phyloP scores from a whole-genome alignment of 106 monocot species.

The Allium fistulosum region DNA sequence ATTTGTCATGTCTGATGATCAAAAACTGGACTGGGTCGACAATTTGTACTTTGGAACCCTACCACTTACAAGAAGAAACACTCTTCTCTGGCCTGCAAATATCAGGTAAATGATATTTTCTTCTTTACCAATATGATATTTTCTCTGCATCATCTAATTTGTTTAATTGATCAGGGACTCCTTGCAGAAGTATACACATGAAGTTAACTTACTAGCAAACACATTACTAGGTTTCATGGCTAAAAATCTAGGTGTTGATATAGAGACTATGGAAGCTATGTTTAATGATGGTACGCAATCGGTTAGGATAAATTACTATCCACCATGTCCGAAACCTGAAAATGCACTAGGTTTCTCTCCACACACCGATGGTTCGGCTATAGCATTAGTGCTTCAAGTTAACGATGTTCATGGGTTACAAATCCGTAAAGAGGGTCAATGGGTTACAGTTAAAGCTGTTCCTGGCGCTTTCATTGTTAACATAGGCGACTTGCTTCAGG shows the following conservation, averaged over 20 bases:
- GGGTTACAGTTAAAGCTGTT: background rate
- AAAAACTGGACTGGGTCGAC: slow-evolving; percentile 27
- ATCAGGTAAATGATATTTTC: no score
- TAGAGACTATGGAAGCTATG: background rate
- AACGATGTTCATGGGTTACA: background rate
- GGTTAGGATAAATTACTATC: background rate
- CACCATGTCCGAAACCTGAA: background rate
- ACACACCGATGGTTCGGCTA: background rate
- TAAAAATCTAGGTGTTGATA: background rate
- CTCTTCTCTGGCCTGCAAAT: slow-evolving; percentile 11
- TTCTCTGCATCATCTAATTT: no score
- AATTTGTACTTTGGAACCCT: slow-evolving; percentile 1
- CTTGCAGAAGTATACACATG: background rate
- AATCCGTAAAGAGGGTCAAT: background rate
- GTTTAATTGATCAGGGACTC: background rate
- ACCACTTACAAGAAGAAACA: slow-evolving; percentile 8
- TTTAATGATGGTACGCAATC: background rate
- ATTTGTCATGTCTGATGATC: slow-evolving; percentile 16
- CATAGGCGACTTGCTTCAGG: slow-evolving; percentile 45
- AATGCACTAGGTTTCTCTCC: background rate
- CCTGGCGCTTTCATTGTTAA: slow-evolving; percentile 18
- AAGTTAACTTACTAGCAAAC: background rate
- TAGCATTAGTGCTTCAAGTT: background rate
- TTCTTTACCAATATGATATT: no score
- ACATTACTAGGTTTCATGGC: background rate